phyloP scores from a whole-genome alignment of 176 grass and related monocot species.

The Avena atlantica region DNA sequence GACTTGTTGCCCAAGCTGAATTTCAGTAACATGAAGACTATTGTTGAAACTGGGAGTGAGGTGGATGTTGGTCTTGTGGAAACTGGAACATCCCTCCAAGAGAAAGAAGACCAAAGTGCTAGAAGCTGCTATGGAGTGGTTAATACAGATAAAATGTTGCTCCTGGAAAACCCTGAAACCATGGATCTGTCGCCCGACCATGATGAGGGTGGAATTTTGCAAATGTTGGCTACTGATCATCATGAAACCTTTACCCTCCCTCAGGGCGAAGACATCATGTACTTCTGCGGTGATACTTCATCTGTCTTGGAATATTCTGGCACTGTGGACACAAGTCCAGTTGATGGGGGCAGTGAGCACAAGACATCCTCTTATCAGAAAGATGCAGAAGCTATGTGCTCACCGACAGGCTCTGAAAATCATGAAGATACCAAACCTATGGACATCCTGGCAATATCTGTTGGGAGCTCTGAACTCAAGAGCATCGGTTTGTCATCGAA shows the following conservation, averaged over 20 bases:
- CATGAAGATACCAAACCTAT: neutral
- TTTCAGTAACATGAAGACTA: slow-evolving; percentile 11
- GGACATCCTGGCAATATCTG: slow-evolving; percentile 24
- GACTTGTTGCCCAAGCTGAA: neutral
- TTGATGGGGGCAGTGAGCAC: slow-evolving; percentile 10
- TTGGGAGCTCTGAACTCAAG: slow-evolving; percentile 31
- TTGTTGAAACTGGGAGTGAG: slow-evolving; percentile 27
- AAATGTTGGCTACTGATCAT: neutral
- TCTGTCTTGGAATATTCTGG: slow-evolving; percentile 31
- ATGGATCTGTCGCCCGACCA: slow-evolving; percentile 5
- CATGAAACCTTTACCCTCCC: neutral
- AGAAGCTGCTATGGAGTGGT: slow-evolving; percentile 15
- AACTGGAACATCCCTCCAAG: slow-evolving; percentile 26
- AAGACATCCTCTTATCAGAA: slow-evolving; percentile 19
- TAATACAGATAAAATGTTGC: slow-evolving; percentile 30
- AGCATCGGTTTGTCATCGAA: slow-evolving; percentile 23
- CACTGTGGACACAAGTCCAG: neutral
- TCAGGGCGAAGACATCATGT: neutral
- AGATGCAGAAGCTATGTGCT: neutral
- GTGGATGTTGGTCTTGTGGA: slow-evolving; percentile 28
- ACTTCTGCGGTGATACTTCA: slow-evolving; percentile 33
- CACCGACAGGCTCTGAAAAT: slow-evolving; percentile 35
- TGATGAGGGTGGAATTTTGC: neutral
- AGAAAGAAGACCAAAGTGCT: slow-evolving; percentile 20
- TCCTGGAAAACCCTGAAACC: slow-evolving; percentile 25